Base-by-base conservation (phyloP, 148 eudicot genomes). In the Vaccinium corymbosum region DNA sequence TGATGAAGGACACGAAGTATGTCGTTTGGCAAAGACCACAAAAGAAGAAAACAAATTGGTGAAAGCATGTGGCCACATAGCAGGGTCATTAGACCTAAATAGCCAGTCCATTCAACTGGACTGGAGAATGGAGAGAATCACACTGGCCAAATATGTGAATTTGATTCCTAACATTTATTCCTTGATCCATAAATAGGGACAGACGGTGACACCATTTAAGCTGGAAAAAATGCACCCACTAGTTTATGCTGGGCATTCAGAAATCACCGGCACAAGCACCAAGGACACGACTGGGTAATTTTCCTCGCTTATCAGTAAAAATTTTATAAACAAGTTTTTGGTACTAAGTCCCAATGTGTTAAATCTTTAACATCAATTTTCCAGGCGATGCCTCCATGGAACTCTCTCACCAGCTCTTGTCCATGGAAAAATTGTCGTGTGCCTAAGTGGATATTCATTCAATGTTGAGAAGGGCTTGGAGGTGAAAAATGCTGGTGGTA, bases 371-470 rank as follows among this genome's bases (percentile, higher is more conserved):
- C 51, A 6, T 83, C 14, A 59, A 76, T 77, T 17, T 70, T 85
- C n/a, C 75, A 85, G 86, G 22, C 35, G 2, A 6, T 85, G 86
- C 75, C 70, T 80, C 22, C 13, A n/a, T 3, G 75, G 62, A 7
- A 80, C 83, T 15, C 86, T 85, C 51, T 80, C 83, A 3, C 80
- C 59, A 13, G 19, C 29, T 29, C 42, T 35, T 1, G 80, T 71
- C 13, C 27, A 80, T 74, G 86, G 86, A 35, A 85, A 85, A 29
- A 85, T 85, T 29, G 83, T 85, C 14, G 3, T 85, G n/a, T 85
- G 86, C 62, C 27, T 17, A 3, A 56, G 79, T 7, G 86, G 86
- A 29, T 12, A 56, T 49, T 19, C 25, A 4, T 3, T 6, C 11
- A 42, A 74, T n/a, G 27, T 25, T 6, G 80, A 56, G 20, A 85